Evolutionary conservation across 768 basidiomycete species (phyloP).

Genomic region (Lentinula raphanica): DNA sequence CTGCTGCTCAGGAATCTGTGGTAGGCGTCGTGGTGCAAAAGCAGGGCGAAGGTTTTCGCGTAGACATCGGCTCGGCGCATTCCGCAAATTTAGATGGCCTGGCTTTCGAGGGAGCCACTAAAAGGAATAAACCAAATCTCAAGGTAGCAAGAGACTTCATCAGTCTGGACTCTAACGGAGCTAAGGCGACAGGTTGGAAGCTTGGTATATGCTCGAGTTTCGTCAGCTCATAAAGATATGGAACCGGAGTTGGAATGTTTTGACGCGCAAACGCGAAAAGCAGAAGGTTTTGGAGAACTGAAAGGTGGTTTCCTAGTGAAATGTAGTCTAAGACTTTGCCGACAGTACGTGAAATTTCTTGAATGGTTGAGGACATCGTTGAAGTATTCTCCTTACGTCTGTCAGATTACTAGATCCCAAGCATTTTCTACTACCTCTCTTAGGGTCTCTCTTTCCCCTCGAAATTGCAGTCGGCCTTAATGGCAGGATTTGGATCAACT

Average conservation of each 20-base stretch:
- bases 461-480: slow-evolving; percentile 90
- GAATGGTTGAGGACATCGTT: neutral
- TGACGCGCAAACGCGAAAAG: slow-evolving; percentile 86
- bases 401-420: slow-evolving; percentile 73
- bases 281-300: slow-evolving; percentile 91
- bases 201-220: slow-evolving; percentile 87
- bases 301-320: slow-evolving; percentile 81
- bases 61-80: slow-evolving; percentile 91
- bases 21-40: slow-evolving; percentile 78
- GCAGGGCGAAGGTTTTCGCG: slow-evolving; percentile 85
- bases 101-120: slow-evolving; percentile 95
- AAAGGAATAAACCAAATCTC: slow-evolving; percentile 89
- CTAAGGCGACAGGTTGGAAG: slow-evolving; percentile 68
- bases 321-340: slow-evolving; percentile 80
- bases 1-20: slow-evolving; percentile 85
- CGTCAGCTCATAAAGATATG: slow-evolving; percentile 94
- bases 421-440: slow-evolving; percentile 75
- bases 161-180: neutral
- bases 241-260: slow-evolving; percentile 98
- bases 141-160: slow-evolving; percentile 46
- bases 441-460: slow-evolving; percentile 79
- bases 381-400: neutral
- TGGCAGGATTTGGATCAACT: slow-evolving; percentile 84
- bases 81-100: slow-evolving; percentile 80
- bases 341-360: slow-evolving; percentile 57